Percentiles rank a stretch among this genome's conserved stretches.
phyloP scores from a whole-genome alignment of 129 eudicot genomes.

The Flaveria linearis region DNA sequence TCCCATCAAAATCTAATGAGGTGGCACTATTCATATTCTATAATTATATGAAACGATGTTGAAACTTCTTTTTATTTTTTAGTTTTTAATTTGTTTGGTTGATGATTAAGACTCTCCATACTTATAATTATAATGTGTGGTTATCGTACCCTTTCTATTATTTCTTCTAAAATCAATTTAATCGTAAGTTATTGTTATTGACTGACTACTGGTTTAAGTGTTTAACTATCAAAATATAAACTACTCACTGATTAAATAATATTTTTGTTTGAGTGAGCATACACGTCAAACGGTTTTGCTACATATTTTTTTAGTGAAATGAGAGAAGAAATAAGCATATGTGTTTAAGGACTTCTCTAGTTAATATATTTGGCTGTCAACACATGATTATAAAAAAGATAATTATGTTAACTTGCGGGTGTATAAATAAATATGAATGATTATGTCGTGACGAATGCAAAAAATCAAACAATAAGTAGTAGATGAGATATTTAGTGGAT shows the following conservation, averaged over 20 bases:
- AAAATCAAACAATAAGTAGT: constrained; percentile 18
- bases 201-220: not conserved
- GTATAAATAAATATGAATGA: constrained; percentile 12
- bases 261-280: constrained; percentile 26
- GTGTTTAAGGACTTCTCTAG: constrained; percentile 12
- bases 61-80: constrained; percentile 17
- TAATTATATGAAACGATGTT: constrained; percentile 18
- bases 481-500: constrained; percentile 22
- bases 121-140: constrained; percentile 14
- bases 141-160: not conserved
- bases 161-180: constrained; percentile 8
- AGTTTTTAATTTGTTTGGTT: constrained; percentile 25
- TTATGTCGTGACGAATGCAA: constrained; percentile 23
- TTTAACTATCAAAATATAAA: not conserved
- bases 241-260: not conserved
- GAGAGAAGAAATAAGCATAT: constrained; percentile 3
- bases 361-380: constrained; percentile 3
- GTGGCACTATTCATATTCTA: constrained; percentile 32
- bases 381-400: constrained; percentile 14
- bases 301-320: not conserved
- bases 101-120: constrained; percentile 25
- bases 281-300: constrained; percentile 17
- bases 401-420: constrained; percentile 18
- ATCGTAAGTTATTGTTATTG: no score
- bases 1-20: constrained; percentile 29